Evolutionary conservation across 148 eudicot species (phyloP).

Genomic region (Oxyria digyna): DNA sequence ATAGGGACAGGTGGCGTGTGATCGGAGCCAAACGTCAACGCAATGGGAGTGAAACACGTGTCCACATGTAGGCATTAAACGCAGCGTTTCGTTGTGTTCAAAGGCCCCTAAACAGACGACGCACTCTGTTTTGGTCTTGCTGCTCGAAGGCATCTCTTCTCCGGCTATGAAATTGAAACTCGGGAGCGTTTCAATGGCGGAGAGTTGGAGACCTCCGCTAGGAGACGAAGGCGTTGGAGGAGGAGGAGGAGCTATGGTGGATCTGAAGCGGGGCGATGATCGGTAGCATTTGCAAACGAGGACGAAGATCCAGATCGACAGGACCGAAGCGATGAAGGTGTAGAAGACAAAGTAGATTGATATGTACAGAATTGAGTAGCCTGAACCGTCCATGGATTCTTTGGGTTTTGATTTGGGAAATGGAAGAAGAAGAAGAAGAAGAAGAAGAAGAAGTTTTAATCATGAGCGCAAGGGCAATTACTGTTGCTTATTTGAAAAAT

Average conservation of each 20-base stretch:
- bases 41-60: conserved; percentile 55
- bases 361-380: not conserved
- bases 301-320: conserved; percentile 7
- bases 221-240: not conserved
- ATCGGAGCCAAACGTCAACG: conserved; percentile 41
- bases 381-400: not conserved
- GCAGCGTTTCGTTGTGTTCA: conserved; percentile 30
- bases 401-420: no score
- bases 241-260: not conserved
- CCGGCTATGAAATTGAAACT: not conserved
- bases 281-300: conserved; percentile 7
- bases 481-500: no score
- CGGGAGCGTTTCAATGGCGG: conserved; percentile 1
- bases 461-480: no score
- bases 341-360: conserved; percentile 3
- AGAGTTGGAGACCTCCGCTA: not conserved
- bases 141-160: not conserved
- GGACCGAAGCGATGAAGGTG: conserved; percentile 2
- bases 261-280: not conserved
- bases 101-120: conserved; percentile 46
- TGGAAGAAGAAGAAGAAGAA: no score
- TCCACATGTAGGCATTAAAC: conserved; percentile 40
- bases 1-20: conserved; percentile 49
- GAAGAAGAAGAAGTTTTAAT: no score
- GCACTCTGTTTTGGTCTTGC: conserved; percentile 17